Conservation (phyloP, 1,284 basidiomycete species). For the Microbotryum lychnidis-dioicae region DNA sequence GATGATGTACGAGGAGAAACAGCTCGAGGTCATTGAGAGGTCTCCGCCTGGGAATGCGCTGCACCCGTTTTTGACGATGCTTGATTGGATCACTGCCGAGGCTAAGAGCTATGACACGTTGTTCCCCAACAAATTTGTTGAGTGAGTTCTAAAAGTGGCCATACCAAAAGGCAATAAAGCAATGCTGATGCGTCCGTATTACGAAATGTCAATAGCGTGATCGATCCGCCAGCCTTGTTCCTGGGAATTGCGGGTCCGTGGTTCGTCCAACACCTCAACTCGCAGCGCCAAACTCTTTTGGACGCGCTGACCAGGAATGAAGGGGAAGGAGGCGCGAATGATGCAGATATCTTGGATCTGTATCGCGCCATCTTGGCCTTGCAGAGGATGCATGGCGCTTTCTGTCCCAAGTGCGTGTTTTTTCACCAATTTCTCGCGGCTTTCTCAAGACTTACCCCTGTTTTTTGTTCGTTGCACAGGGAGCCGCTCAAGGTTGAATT, state of each 20-base stretch:
- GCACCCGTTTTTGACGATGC: conserved; percentile 68
- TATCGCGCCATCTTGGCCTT: conserved; percentile 68
- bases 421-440: not conserved
- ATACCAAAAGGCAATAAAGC: not conserved
- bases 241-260: conserved; percentile 74
- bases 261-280: conserved; percentile 66
- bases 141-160: conserved; percentile 47
- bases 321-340: conserved; percentile 67
- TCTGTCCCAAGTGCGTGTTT: conserved; percentile 59
- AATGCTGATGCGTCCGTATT: not conserved
- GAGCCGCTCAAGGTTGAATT: conserved; percentile 26
- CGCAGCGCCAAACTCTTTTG: conserved; percentile 52
- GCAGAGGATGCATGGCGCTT: conserved; percentile 68
- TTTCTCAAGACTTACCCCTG: not conserved
- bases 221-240: conserved; percentile 29
- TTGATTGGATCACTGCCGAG: conserved; percentile 78
- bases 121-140: conserved; percentile 71
- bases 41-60: conserved; percentile 53
- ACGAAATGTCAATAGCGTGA: not conserved
- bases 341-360: conserved; percentile 79
- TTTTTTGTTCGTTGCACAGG: not conserved
- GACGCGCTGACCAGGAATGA: conserved; percentile 43
- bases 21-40: conserved; percentile 53
- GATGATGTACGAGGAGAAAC: conserved; percentile 49
- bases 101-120: conserved; percentile 74